Conservation (phyloP, 2,329 filamentous ascomycete species). For the Zasmidium citrigriseum region DNA sequence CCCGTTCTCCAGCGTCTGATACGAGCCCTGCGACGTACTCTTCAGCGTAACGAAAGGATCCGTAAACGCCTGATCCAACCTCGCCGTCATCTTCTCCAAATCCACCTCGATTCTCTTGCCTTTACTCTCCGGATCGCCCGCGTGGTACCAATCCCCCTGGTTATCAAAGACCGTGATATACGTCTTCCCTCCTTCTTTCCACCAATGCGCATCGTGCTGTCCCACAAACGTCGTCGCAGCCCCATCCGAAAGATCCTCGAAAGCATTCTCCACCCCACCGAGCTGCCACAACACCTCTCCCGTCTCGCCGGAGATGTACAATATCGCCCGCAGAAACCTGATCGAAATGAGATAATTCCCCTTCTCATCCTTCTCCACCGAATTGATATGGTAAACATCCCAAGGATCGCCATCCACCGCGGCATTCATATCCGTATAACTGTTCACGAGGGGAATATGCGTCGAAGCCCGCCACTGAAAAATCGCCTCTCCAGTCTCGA, state of each 20-base stretch:
- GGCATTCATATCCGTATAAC: slow-evolving; percentile 36
- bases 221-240: slow-evolving; percentile 42
- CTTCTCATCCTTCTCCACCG: slow-evolving; percentile 52
- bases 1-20: slow-evolving; percentile 55
- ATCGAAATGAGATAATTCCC: slow-evolving; percentile 59
- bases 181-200: slow-evolving; percentile 34
- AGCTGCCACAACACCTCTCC: slow-evolving; percentile 57
- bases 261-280: slow-evolving; percentile 33
- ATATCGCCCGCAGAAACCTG: slow-evolving; percentile 51
- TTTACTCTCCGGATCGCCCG: slow-evolving; percentile 19
- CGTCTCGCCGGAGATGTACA: slow-evolving; percentile 49
- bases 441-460: slow-evolving; percentile 51
- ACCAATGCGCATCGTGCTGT: slow-evolving; percentile 55
- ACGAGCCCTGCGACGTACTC: slow-evolving; percentile 52
- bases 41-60: slow-evolving; percentile 38
- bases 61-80: slow-evolving; percentile 28
- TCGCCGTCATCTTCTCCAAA: slow-evolving; percentile 30
- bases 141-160: slow-evolving; percentile 35
- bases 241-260: slow-evolving; percentile 28
- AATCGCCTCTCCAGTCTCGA: slow-evolving; percentile 54
- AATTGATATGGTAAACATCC: slow-evolving; percentile 60
- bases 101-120: slow-evolving; percentile 27
- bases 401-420: slow-evolving; percentile 47
- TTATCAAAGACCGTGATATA: slow-evolving; percentile 22
- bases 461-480: slow-evolving; percentile 62